phyloP scores from a whole-genome alignment of 2,329 filamentous ascomycete species.

The Colletotrichum theobromicola region DNA sequence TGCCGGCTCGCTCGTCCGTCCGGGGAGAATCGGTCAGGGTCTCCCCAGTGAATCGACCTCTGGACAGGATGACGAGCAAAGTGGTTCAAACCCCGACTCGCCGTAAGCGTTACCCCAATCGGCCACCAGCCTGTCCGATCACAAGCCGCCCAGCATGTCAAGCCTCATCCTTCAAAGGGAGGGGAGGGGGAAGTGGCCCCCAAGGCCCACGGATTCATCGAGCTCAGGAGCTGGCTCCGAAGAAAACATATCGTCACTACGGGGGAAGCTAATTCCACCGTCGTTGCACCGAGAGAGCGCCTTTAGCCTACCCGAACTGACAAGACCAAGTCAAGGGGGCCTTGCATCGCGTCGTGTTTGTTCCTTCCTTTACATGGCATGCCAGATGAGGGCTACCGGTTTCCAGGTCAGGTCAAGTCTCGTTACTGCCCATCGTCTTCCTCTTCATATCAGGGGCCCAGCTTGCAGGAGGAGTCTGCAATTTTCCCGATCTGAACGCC shows the following conservation, averaged over 20 bases:
- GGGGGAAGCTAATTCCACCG: background rate
- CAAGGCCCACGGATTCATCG: background rate
- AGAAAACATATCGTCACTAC: background rate
- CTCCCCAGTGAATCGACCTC: background rate
- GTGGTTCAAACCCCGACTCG: conserved; percentile 9
- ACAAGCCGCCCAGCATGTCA: background rate
- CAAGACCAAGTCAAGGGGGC: background rate
- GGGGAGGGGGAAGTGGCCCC: background rate
- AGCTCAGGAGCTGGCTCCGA: background rate
- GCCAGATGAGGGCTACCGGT: background rate
- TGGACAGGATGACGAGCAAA: background rate
- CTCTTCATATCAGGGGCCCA: background rate
- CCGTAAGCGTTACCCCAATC: background rate
- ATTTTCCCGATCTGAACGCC: background rate
- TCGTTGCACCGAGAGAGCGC: background rate
- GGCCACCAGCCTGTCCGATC: background rate
- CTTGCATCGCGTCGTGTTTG: background rate
- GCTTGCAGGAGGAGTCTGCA: background rate
- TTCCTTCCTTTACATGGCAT: background rate
- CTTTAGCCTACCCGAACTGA: background rate
- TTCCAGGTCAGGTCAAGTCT: background rate
- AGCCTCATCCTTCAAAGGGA: background rate
- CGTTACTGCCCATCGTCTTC: background rate
- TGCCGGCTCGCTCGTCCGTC: background rate
- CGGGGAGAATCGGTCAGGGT: background rate